Evolutionary conservation across 2,329 filamentous ascomycete genomes (phyloP).

Genomic region (Claviceps maximensis): DNA sequence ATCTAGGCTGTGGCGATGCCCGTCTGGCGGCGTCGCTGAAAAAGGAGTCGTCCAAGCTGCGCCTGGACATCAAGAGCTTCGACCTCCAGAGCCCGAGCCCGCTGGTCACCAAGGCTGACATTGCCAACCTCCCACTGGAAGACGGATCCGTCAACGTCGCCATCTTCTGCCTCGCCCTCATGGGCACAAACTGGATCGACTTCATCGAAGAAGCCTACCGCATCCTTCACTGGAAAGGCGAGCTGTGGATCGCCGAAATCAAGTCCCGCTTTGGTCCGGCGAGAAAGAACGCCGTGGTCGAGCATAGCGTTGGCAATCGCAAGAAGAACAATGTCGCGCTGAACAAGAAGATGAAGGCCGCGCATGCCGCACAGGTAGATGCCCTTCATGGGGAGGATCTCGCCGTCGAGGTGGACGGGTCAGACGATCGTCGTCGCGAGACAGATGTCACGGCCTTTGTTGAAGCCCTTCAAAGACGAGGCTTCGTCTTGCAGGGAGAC

Average conservation of each 20-base stretch:
- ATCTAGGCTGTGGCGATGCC: constrained; percentile 89
- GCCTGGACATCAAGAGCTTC: constrained; percentile 67
- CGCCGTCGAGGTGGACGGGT: constrained; percentile 59
- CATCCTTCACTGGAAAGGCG: constrained; percentile 81
- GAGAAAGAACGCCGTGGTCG: constrained; percentile 31
- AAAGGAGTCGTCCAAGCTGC: constrained; percentile 48
- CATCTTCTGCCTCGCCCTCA: constrained; percentile 90
- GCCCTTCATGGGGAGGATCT: constrained; percentile 41
- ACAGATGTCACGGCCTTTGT: constrained; percentile 84
- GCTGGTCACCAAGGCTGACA: constrained; percentile 78
- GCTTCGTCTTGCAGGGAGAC: constrained; percentile 68
- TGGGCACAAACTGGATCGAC: constrained; percentile 97
- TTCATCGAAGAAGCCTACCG: constrained; percentile 95
- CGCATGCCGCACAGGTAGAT: constrained; percentile 27
- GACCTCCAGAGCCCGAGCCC: constrained; percentile 69
- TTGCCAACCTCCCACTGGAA: constrained; percentile 64
- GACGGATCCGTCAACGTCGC: constrained; percentile 71
- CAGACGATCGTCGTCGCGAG: constrained; percentile 49
- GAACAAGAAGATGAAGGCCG: constrained; percentile 33
- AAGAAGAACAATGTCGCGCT: constrained; percentile 32
- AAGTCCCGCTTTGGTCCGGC: constrained; percentile 65
- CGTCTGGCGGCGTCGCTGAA: constrained; percentile 60
- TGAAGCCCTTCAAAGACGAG: constrained; percentile 64
- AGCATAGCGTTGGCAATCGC: constrained; percentile 60
- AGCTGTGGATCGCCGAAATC: constrained; percentile 95